Percentiles rank a stretch among this genome's conserved stretches.
These are phyloP conservation scores for Pseudocercospora macadamiae DNA, from an alignment of 2,329 filamentous ascomycete genomes.

Conservation along the genomic window DNA sequence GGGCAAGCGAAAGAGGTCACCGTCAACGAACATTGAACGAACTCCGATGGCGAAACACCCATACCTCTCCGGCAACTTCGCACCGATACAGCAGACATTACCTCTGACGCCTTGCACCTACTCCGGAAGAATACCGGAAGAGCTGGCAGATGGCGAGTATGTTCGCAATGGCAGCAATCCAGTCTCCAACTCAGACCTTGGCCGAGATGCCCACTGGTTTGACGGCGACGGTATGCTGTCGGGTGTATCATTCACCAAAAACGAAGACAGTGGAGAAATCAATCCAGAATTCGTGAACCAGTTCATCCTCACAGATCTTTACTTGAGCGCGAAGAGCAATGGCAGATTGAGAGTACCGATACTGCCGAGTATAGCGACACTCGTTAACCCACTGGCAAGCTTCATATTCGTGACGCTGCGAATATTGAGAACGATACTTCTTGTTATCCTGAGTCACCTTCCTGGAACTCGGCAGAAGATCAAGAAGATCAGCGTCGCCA, in stretches of 20 bases:
- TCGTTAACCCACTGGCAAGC: conserved; percentile 63
- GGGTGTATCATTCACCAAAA: conserved; percentile 63
- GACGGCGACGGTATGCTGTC: conserved; percentile 76
- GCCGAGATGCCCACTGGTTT: conserved; percentile 71
- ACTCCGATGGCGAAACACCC: conserved; percentile 45
- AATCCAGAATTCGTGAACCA: conserved; percentile 70
- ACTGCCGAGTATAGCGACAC: conserved; percentile 67
- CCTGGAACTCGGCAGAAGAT: conserved; percentile 60
- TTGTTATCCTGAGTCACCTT: conserved; percentile 62
- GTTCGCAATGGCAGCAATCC: conserved; percentile 74
- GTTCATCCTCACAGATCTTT: conserved; percentile 69
- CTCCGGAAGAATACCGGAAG: conserved; percentile 63
- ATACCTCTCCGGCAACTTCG: conserved; percentile 68
- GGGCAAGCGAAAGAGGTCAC: conserved; percentile 37
- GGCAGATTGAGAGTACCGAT: conserved; percentile 58
- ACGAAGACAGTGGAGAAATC: conserved; percentile 45
- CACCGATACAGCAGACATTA: conserved; percentile 62
- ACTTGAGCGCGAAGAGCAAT: conserved; percentile 57
- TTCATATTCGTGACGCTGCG: conserved; percentile 54
- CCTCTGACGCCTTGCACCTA: conserved; percentile 61
- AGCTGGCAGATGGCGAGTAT: conserved; percentile 70
- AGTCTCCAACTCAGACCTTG: conserved; percentile 62
- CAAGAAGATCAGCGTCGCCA: conserved; percentile 71
- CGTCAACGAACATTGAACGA: conserved; percentile 32
- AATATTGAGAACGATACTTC: conserved; percentile 60